These are phyloP conservation scores for Dinochytrium kinnereticum DNA, from an alignment of 371 early-diverging fungal genomes.

Conservation along the genomic window DNA sequence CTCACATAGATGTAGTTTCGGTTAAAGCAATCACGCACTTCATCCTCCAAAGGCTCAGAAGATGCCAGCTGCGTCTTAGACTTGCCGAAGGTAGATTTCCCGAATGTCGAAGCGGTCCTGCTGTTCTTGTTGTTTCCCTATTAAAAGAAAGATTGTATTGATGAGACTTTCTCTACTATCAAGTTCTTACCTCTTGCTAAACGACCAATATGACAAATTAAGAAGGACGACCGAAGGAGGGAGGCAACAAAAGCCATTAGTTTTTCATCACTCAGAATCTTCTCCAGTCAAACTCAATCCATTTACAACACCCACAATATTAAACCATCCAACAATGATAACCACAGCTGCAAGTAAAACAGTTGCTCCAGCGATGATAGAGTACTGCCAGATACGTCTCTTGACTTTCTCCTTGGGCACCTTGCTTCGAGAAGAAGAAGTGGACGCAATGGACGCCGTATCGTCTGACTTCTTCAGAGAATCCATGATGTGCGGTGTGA, in stretches of 20 bases:
- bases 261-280: too few relatives aligned
- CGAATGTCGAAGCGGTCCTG: not conserved
- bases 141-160: not conserved
- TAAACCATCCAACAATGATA: conserved; percentile 1
- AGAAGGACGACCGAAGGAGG: too few relatives aligned
- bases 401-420: conserved; percentile 1
- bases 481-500: too few relatives aligned
- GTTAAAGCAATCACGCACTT: not conserved
- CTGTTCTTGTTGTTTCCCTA: not conserved
- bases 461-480: not conserved
- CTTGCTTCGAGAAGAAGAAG: not conserved
- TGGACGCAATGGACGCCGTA: not conserved
- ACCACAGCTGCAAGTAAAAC: not conserved
- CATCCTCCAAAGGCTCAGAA: not conserved
- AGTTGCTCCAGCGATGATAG: not conserved
- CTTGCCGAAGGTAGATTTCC: not conserved
- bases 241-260: too few relatives aligned
- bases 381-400: not conserved
- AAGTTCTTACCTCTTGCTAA: too few relatives aligned
- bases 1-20: not conserved
- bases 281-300: too few relatives aligned
- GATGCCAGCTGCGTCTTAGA: not conserved
- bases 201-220: too few relatives aligned
- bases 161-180: too few relatives aligned
- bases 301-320: not conserved